Conservation (phyloP, 352 stramenopile genomes). For the Phytophthora tentaculata region DNA sequence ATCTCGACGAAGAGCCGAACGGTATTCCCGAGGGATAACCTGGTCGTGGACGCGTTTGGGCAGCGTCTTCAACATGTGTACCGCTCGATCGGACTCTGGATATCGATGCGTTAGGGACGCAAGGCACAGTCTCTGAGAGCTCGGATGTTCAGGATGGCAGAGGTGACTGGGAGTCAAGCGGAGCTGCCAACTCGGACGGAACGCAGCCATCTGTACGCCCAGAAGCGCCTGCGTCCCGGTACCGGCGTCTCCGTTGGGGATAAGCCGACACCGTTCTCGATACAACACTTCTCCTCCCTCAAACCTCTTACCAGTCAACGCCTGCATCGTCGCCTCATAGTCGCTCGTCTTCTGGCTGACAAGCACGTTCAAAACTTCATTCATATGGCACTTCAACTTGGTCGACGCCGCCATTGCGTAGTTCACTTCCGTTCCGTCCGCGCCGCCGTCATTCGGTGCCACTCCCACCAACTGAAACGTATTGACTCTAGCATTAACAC, state of each 20-base stretch:
- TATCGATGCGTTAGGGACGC: slow-evolving; percentile 52
- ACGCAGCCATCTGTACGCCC: slow-evolving; percentile 28
- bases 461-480: slow-evolving; percentile 48
- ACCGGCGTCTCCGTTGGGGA: neutral
- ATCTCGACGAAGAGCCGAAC: slow-evolving; percentile 47
- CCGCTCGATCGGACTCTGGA: slow-evolving; percentile 42
- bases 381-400: slow-evolving; percentile 52
- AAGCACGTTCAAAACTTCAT: slow-evolving; percentile 61
- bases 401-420: slow-evolving; percentile 47
- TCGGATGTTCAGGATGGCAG: slow-evolving; percentile 26
- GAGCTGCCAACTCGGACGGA: slow-evolving; percentile 22
- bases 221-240: slow-evolving; percentile 24
- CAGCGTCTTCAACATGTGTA: slow-evolving; percentile 71
- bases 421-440: slow-evolving; percentile 36
- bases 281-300: slow-evolving; percentile 44
- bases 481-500: slow-evolving; percentile 2
- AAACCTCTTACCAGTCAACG: slow-evolving; percentile 43
- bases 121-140: slow-evolving; percentile 49
- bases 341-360: slow-evolving; percentile 38
- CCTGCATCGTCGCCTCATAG: slow-evolving; percentile 46
- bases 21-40: slow-evolving; percentile 43
- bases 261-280: slow-evolving; percentile 39
- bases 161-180: slow-evolving; percentile 16
- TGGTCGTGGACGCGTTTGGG: slow-evolving; percentile 64
- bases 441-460: slow-evolving; percentile 22